Conservation (phyloP, 352 stramenopile genomes). For the Pythium inflatum region DNA sequence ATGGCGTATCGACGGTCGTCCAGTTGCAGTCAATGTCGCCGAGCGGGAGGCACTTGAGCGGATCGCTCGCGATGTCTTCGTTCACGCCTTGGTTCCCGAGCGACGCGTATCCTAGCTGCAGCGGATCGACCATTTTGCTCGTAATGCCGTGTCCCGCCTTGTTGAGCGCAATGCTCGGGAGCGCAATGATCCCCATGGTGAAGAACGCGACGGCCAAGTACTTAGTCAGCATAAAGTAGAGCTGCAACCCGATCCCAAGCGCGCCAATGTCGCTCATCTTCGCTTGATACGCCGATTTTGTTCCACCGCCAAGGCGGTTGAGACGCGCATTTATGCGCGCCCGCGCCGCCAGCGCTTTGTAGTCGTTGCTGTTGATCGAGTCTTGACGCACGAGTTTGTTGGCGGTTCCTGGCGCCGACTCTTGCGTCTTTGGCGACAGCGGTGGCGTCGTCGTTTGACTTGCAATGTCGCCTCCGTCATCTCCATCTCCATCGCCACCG, state of each 20-base stretch:
- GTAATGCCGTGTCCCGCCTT: constrained; percentile 70
- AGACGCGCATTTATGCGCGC: constrained; percentile 45
- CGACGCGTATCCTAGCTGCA: constrained; percentile 73
- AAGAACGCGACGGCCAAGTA: constrained; percentile 68
- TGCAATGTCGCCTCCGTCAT: not conserved
- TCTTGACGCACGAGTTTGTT: too few relatives aligned
- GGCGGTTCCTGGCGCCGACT: too few relatives aligned
- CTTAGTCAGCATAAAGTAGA: constrained; percentile 89
- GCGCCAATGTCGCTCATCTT: constrained; percentile 76
- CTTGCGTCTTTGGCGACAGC: not conserved
- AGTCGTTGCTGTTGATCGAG: constrained; percentile 53
- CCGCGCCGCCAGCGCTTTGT: constrained; percentile 56
- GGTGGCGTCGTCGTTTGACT: constrained; percentile 8
- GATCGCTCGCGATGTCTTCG: constrained; percentile 50
- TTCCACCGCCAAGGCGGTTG: constrained; percentile 64
- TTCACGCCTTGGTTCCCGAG: constrained; percentile 82
- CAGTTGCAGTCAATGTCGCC: constrained; percentile 77
- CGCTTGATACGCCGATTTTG: constrained; percentile 64
- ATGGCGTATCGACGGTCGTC: constrained; percentile 68
- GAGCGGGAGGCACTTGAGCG: constrained; percentile 45
- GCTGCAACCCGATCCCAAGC: constrained; percentile 79
- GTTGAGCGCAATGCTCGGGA: constrained; percentile 70
- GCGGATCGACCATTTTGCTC: constrained; percentile 64
- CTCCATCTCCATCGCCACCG: not conserved
- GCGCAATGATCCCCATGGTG: constrained; percentile 66